phyloP scores from a whole-genome alignment of 2,329 filamentous ascomycete genomes.

The Pestalotiopsis sp. region DNA sequence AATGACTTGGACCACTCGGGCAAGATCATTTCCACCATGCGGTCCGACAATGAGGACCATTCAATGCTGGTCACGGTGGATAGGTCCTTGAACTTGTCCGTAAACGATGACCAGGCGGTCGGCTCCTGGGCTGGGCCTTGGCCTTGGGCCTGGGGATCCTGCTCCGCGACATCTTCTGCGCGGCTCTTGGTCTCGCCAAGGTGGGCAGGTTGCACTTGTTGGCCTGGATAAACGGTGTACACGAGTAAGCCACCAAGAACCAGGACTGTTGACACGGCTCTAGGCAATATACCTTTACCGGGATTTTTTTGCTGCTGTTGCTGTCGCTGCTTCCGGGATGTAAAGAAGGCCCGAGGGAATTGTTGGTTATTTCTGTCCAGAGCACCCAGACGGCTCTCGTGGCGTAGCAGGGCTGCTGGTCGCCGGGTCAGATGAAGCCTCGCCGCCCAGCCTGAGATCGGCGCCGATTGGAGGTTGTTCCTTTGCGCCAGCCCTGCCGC shows the following conservation, averaged over 20 bases:
- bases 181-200: conserved; percentile 20
- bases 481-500: conserved; percentile 1
- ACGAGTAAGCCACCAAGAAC: conserved; percentile 38
- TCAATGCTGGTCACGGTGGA: conserved; percentile 57
- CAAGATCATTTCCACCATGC: conserved; percentile 71
- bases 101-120: conserved; percentile 52
- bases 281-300: conserved; percentile 30
- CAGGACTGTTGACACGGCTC: conserved; percentile 32
- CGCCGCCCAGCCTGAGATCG: conserved; percentile 15
- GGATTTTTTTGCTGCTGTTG: conserved; percentile 18
- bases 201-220: conserved; percentile 32
- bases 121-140: conserved; percentile 18
- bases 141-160: conserved; percentile 14
- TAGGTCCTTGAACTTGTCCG: conserved; percentile 53
- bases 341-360: conserved; percentile 30
- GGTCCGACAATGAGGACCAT: conserved; percentile 58
- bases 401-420: conserved; percentile 7
- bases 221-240: conserved; percentile 42
- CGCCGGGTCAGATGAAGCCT: conserved; percentile 5
- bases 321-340: conserved; percentile 18
- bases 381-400: not conserved
- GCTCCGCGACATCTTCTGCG: conserved; percentile 14
- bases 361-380: conserved; percentile 12
- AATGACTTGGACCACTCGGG: conserved; percentile 82
- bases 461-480: conserved; percentile 9